Conservation (phyloP, 345 rosid species). For the Abelmoschus esculentus region DNA sequence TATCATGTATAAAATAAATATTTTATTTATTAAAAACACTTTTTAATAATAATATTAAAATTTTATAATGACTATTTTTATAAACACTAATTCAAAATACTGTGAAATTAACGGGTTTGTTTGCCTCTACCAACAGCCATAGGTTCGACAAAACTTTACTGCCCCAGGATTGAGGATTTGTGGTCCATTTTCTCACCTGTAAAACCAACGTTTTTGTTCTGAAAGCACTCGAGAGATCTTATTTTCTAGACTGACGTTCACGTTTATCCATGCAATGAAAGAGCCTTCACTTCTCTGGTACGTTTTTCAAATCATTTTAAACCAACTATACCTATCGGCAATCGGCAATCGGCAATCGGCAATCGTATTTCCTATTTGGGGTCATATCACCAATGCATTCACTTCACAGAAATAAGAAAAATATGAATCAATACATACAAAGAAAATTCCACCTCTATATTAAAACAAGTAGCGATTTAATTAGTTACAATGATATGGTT, state of each 20-base stretch:
- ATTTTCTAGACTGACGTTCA: not conserved
- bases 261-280: too few relatives aligned
- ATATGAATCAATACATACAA: not conserved
- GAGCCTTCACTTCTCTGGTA: not conserved
- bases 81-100: too few relatives aligned
- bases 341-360: too few relatives aligned
- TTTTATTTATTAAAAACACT: too few relatives aligned
- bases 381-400: not conserved
- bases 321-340: too few relatives aligned
- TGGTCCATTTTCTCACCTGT: not conserved
- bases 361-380: not conserved
- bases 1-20: too few relatives aligned
- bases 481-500: slow-evolving; percentile 19
- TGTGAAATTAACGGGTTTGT: too few relatives aligned
- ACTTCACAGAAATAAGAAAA: not conserved
- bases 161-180: too few relatives aligned
- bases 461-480: slow-evolving; percentile 1
- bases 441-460: slow-evolving; percentile 4
- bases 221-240: not conserved
- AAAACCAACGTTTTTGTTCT: not conserved
- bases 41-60: too few relatives aligned
- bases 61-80: too few relatives aligned
- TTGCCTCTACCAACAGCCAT: not conserved
- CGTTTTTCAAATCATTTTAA: too few relatives aligned
- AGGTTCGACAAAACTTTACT: too few relatives aligned